Evolutionary conservation across 2,329 filamentous ascomycete genomes (phyloP).

Genomic region (Rutstroemia sydowiana): DNA sequence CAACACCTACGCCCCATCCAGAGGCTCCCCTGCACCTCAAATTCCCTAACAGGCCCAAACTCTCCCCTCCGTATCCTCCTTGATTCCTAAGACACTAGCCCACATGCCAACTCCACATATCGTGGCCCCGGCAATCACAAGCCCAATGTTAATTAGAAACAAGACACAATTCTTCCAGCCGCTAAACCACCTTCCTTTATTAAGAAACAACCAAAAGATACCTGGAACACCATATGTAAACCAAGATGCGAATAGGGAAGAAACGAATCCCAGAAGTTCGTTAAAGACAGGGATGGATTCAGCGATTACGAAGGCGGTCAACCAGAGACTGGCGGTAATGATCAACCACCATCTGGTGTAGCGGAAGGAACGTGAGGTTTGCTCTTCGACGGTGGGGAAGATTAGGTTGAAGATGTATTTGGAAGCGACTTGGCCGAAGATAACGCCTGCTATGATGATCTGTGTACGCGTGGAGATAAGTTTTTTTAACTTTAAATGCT

Average conservation of each 20-base stretch:
- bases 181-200: conserved; percentile 33
- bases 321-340: conserved; percentile 49
- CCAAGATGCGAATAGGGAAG: conserved; percentile 43
- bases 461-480: neutral
- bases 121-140: conserved; percentile 8
- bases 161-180: neutral
- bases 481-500: neutral
- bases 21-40: too few relatives aligned
- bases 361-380: conserved; percentile 41
- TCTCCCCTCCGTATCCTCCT: neutral
- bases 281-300: conserved; percentile 63
- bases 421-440: conserved; percentile 58
- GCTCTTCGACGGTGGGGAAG: conserved; percentile 37
- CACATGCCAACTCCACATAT: conserved; percentile 15
- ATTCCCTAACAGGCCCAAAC: conserved; percentile 3
- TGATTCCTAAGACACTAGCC: conserved; percentile 7
- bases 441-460: conserved; percentile 64
- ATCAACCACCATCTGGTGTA: conserved; percentile 49
- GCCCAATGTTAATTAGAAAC: neutral
- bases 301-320: conserved; percentile 58
- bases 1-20: too few relatives aligned
- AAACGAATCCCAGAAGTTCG: conserved; percentile 54
- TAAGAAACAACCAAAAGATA: conserved; percentile 41
- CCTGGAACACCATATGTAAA: conserved; percentile 50
- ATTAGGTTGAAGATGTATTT: conserved; percentile 60